Percentiles rank a stretch among this genome's conserved stretches.
These are phyloP conservation scores for Candida ortonii DNA, from an alignment of 805 yeast species.

Conservation along the genomic window DNA sequence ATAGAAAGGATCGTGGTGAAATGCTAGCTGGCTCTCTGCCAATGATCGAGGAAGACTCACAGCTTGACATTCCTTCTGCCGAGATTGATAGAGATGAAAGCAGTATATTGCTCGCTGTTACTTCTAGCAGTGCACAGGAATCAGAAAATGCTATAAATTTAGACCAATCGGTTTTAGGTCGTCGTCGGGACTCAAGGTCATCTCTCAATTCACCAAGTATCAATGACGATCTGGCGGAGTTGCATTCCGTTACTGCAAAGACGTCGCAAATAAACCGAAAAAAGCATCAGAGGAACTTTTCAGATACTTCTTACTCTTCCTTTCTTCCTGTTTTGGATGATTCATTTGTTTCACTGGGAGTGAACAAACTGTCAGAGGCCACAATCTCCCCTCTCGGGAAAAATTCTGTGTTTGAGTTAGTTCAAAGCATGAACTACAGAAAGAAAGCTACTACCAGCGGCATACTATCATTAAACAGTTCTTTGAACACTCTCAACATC, in stretches of 20 bases:
- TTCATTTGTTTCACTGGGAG: conserved; percentile 36
- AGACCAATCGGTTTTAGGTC: conserved; percentile 2
- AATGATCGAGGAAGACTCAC: conserved; percentile 11
- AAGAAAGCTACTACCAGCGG: conserved; percentile 30
- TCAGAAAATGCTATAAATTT: background rate
- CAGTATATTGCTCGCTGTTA: background rate
- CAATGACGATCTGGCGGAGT: conserved; percentile 16
- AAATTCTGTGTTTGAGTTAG: conserved; percentile 74
- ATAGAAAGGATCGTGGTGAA: conserved; percentile 1
- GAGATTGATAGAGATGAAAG: conserved; percentile 3
- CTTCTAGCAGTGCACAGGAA: background rate
- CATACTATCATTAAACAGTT: conserved; percentile 28
- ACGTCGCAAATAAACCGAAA: conserved; percentile 5
- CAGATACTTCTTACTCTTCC: conserved; percentile 27
- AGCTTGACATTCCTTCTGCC: conserved; percentile 5
- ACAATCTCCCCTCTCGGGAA: conserved; percentile 59
- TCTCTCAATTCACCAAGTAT: conserved; percentile 17
- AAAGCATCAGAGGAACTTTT: conserved; percentile 22
- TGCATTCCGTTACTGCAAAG: conserved; percentile 6
- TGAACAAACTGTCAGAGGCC: conserved; percentile 37
- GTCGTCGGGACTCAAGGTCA: conserved; percentile 8
- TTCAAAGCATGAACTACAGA: conserved; percentile 53
- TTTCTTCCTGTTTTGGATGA: conserved; percentile 35
- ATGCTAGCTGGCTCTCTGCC: conserved; percentile 5
- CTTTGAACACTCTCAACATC: conserved; percentile 45